Conservation (phyloP, 306 rosid species). For the Gleditsia sinensis region DNA sequence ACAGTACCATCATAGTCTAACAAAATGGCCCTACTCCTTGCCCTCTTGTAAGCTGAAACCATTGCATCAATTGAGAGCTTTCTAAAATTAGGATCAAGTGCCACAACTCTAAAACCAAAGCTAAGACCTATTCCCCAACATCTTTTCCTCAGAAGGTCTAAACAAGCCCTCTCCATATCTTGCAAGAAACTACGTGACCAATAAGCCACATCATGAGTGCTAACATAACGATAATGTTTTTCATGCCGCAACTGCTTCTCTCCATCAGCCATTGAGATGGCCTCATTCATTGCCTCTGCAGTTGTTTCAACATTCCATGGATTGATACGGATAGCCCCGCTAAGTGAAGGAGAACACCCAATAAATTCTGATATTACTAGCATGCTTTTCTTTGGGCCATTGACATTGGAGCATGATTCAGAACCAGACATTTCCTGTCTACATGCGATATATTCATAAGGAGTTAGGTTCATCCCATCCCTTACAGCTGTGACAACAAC, state of each 20-base stretch:
- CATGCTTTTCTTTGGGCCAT: slow-evolving; percentile 74
- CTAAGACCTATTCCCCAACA: slow-evolving; percentile 65
- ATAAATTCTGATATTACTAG: slow-evolving; percentile 78
- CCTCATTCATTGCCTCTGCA: slow-evolving; percentile 77
- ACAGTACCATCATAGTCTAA: slow-evolving; percentile 88
- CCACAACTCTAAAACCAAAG: slow-evolving; percentile 84
- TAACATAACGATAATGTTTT: slow-evolving; percentile 77
- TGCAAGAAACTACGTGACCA: slow-evolving; percentile 61
- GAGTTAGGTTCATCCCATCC: slow-evolving; percentile 88
- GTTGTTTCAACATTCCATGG: slow-evolving; percentile 86
- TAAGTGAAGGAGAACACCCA: slow-evolving; percentile 86
- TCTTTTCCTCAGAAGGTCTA: slow-evolving; percentile 46
- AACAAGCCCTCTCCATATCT: slow-evolving; percentile 56
- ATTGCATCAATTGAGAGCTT: slow-evolving; percentile 73
- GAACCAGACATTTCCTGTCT: slow-evolving; percentile 67
- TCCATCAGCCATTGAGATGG: slow-evolving; percentile 63
- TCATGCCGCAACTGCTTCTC: slow-evolving; percentile 76
- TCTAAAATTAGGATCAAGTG: slow-evolving; percentile 79
- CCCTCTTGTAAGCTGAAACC: slow-evolving; percentile 59
- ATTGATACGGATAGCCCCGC: slow-evolving; percentile 81
- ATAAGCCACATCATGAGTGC: slow-evolving; percentile 57
- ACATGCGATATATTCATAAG: slow-evolving; percentile 78
- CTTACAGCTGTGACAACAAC: slow-evolving; percentile 85
- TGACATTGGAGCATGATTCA: slow-evolving; percentile 46
- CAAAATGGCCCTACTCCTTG: slow-evolving; percentile 68